A percentile compares a stretch with the other conserved stretches of the same genome.
Evolutionary conservation across 148 eudicot genomes (phyloP).

Genomic region (Fagopyrum tataricum): DNA sequence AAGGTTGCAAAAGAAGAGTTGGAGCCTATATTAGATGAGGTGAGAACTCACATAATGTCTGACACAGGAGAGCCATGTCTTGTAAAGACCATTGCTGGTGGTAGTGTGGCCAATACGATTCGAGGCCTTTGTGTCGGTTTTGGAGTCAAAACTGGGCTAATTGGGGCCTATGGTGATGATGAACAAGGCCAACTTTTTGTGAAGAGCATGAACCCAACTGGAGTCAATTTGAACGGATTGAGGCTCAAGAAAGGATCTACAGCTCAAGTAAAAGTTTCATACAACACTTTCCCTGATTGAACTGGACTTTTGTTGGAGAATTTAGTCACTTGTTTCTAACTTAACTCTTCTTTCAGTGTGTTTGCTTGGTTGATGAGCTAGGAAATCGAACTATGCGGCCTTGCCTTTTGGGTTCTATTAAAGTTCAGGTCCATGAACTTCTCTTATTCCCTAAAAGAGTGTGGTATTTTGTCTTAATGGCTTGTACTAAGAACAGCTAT

Average conservation of each 20-base stretch:
- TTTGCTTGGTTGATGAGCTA: conserved; percentile 84
- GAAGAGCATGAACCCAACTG: conserved; percentile 48
- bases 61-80: conserved; percentile 41
- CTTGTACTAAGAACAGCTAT: neutral
- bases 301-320: neutral
- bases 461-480: neutral
- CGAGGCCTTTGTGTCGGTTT: conserved; percentile 87
- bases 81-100: conserved; percentile 78
- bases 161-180: conserved; percentile 92
- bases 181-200: conserved; percentile 66
- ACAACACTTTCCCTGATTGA: neutral
- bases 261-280: conserved; percentile 56
- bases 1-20: conserved; percentile 83
- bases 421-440: conserved; percentile 55
- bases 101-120: conserved; percentile 92
- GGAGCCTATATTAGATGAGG: conserved; percentile 54
- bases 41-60: conserved; percentile 46
- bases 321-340: neutral
- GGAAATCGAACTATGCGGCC: conserved; percentile 99
- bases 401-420: conserved; percentile 70
- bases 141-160: conserved; percentile 67
- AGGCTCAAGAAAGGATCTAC: conserved; percentile 60
- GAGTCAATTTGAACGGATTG: conserved; percentile 60
- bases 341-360: conserved; percentile 47
- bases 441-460: neutral